phyloP scores from a whole-genome alignment of 1,139 yeast species.

The Yamadazyma membranifaciens region DNA sequence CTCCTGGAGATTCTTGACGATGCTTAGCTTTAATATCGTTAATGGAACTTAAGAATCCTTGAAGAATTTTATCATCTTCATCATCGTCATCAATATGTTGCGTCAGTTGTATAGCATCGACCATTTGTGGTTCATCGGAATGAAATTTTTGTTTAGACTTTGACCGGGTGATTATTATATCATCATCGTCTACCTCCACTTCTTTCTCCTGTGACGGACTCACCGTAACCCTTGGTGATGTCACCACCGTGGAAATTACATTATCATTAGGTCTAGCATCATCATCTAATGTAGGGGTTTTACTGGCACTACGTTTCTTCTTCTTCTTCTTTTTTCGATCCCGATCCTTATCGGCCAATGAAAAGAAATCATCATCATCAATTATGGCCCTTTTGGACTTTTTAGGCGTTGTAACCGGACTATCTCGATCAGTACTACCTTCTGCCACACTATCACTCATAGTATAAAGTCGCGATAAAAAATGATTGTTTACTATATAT shows the following conservation, averaged over 20 bases:
- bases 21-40: slow-evolving; percentile 3
- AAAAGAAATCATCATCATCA: slow-evolving; percentile 35
- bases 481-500: background rate
- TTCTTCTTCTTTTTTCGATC: slow-evolving; percentile 8
- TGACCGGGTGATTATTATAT: too few species aligned
- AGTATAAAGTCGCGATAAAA: background rate
- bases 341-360: slow-evolving; percentile 17
- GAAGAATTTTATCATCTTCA: slow-evolving; percentile 6
- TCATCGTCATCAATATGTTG: slow-evolving; percentile 6
- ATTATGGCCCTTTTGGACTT: slow-evolving; percentile 8
- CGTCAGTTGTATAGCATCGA: too few species aligned
- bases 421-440: slow-evolving; percentile 4
- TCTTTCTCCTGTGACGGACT: background rate
- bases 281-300: background rate
- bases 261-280: background rate
- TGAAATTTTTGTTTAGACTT: too few species aligned
- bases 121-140: too few species aligned
- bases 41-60: slow-evolving; percentile 6
- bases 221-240: background rate
- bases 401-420: background rate
- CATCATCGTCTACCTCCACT: background rate
- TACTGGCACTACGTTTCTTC: slow-evolving; percentile 3
- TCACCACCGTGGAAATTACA: background rate
- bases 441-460: background rate
- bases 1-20: slow-evolving; percentile 1